Percentiles rank a stretch among this genome's conserved stretches.
Conservation (phyloP, 2,329 filamentous ascomycete genomes). For the Beauveria sp. region DNA sequence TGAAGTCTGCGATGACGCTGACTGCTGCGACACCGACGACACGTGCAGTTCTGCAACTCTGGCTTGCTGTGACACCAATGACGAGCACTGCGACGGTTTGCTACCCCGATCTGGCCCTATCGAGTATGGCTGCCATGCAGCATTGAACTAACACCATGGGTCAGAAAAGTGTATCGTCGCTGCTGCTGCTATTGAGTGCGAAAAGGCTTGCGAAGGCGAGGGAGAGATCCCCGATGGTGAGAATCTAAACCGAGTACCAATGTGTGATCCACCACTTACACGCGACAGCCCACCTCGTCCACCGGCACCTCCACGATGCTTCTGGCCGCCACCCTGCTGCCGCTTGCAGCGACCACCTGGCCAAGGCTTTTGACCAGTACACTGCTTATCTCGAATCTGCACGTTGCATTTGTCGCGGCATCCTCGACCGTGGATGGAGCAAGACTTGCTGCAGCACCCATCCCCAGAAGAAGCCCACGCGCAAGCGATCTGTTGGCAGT, state of each 20-base stretch:
- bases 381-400: slow-evolving; percentile 27
- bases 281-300: slow-evolving; percentile 6
- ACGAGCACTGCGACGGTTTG: slow-evolving; percentile 21
- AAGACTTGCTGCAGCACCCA: slow-evolving; percentile 21
- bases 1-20: slow-evolving; percentile 13
- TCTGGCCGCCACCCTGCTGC: slow-evolving; percentile 18
- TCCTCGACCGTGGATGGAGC: slow-evolving; percentile 22
- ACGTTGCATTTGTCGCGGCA: slow-evolving; percentile 30
- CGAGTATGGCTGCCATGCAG: neutral
- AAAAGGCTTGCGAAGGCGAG: slow-evolving; percentile 22
- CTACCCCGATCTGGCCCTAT: neutral
- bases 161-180: slow-evolving; percentile 25
- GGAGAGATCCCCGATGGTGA: slow-evolving; percentile 7
- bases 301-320: slow-evolving; percentile 20
- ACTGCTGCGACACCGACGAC: slow-evolving; percentile 16
- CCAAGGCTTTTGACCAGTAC: slow-evolving; percentile 27
- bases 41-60: slow-evolving; percentile 14
- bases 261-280: slow-evolving; percentile 11
- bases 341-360: slow-evolving; percentile 26
- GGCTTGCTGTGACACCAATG: slow-evolving; percentile 20
- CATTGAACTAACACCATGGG: neutral
- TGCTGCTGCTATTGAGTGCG: slow-evolving; percentile 23
- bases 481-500: neutral
- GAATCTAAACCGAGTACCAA: neutral
- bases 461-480: neutral